phyloP scores from a whole-genome alignment of 1,284 basidiomycete genomes.

The Fomitopsis betulina region DNA sequence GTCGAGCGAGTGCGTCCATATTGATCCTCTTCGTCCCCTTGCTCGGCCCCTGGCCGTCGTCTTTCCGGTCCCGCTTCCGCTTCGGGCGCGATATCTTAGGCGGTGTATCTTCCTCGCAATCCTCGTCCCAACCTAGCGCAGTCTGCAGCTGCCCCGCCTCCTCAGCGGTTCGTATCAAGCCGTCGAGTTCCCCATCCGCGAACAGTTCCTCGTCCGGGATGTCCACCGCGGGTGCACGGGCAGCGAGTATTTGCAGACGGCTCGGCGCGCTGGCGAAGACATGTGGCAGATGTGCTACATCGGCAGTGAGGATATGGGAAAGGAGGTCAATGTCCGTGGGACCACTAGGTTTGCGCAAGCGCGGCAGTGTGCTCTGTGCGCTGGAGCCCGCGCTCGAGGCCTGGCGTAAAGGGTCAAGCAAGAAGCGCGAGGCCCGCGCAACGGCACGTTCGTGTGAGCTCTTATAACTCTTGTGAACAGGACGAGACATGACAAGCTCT shows the following conservation, averaged over 20 bases:
- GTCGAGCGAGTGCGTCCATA: slow-evolving; percentile 32
- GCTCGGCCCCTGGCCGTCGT: slow-evolving; percentile 1
- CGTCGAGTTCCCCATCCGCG: slow-evolving; percentile 38
- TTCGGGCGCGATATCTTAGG: not conserved
- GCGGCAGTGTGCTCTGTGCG: not conserved
- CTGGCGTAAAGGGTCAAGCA: slow-evolving; percentile 46
- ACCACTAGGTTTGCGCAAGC: not conserved
- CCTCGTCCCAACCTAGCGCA: slow-evolving; percentile 30
- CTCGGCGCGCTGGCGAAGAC: slow-evolving; percentile 38
- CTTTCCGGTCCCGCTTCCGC: slow-evolving; percentile 8
- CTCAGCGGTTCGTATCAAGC: slow-evolving; percentile 30
- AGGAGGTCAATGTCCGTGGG: slow-evolving; percentile 15
- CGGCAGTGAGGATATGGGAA: slow-evolving; percentile 49
- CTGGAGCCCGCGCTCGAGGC: not conserved
- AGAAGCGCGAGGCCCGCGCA: slow-evolving; percentile 45
- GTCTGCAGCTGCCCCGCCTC: slow-evolving; percentile 31
- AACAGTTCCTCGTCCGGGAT: slow-evolving; percentile 43
- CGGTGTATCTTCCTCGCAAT: not conserved
- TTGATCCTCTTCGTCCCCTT: slow-evolving; percentile 25
- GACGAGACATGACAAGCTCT: slow-evolving; percentile 10
- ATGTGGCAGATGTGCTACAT: slow-evolving; percentile 29
- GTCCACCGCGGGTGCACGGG: slow-evolving; percentile 44
- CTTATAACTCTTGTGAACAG: slow-evolving; percentile 36
- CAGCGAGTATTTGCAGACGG: slow-evolving; percentile 55
- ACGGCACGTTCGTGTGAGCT: slow-evolving; percentile 33